These are phyloP conservation scores for Termitomyces eurrhizus DNA, from an alignment of 768 basidiomycete genomes.

Conservation along the genomic window DNA sequence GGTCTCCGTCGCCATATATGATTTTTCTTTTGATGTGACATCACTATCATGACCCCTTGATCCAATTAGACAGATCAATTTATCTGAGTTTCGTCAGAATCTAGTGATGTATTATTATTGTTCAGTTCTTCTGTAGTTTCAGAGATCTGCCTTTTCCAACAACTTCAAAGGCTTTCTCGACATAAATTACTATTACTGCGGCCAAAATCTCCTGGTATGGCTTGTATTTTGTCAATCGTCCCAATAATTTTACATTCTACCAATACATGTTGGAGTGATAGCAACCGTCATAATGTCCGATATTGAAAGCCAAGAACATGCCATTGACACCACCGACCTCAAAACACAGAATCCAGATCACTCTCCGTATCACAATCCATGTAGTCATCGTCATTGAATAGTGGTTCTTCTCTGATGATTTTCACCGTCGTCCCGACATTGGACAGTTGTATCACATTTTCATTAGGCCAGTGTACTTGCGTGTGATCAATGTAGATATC, in stretches of 20 bases:
- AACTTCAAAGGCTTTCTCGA: background rate
- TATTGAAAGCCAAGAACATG: constrained; percentile 25
- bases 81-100: background rate
- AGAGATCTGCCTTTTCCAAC: background rate
- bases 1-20: background rate
- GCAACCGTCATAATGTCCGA: background rate
- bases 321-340: constrained; percentile 27
- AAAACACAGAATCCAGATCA: constrained; percentile 14
- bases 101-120: background rate
- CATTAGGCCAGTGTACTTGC: constrained; percentile 3
- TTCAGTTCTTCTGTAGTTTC: background rate
- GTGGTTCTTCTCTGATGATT: constrained; percentile 15
- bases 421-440: constrained; percentile 19
- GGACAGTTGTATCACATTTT: constrained; percentile 11
- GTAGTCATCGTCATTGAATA: constrained; percentile 10
- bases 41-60: background rate
- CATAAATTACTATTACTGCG: background rate
- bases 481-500: constrained; percentile 29
- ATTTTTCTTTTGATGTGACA: background rate
- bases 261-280: background rate
- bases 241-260: background rate
- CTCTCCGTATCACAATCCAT: constrained; percentile 16
- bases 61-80: background rate
- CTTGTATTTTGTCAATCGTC: background rate
- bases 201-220: background rate